Conservation (phyloP, 2,329 filamentous ascomycete genomes). For the Ophiostoma triangulosporum region DNA sequence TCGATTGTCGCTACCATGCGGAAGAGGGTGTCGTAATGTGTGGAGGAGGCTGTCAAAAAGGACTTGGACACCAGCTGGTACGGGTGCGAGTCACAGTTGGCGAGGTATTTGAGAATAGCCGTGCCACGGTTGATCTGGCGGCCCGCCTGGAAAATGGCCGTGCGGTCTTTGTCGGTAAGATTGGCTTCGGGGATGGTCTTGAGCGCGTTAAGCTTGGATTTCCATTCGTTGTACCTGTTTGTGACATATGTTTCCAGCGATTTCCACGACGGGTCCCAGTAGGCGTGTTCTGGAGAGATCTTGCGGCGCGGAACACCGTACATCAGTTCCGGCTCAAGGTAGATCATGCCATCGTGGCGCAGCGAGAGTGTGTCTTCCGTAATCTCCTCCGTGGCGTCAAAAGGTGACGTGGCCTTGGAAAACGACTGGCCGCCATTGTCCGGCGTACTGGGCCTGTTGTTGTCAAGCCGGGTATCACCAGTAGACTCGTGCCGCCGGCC, state of each 20-base stretch:
- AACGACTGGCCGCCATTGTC: neutral
- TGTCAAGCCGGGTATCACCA: neutral
- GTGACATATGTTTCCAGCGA: slow-evolving; percentile 29
- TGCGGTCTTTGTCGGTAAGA: slow-evolving; percentile 22
- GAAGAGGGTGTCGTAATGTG: slow-evolving; percentile 43
- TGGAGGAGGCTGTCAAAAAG: slow-evolving; percentile 31
- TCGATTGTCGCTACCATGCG: slow-evolving; percentile 39
- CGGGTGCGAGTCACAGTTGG: slow-evolving; percentile 37
- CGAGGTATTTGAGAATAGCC: slow-evolving; percentile 37
- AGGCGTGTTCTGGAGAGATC: slow-evolving; percentile 35
- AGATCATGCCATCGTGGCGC: slow-evolving; percentile 34
- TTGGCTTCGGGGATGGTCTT: slow-evolving; percentile 20
- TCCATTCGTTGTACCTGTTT: slow-evolving; percentile 33
- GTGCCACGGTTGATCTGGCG: slow-evolving; percentile 43
- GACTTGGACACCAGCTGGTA: slow-evolving; percentile 42
- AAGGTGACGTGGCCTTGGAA: neutral
- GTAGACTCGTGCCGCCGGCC: neutral
- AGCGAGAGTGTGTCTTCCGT: slow-evolving; percentile 31
- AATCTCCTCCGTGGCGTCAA: slow-evolving; percentile 24
- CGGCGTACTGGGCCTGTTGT: neutral
- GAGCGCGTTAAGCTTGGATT: slow-evolving; percentile 33
- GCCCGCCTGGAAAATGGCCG: slow-evolving; percentile 38
- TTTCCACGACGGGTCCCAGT: slow-evolving; percentile 43
- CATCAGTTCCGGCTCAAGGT: slow-evolving; percentile 38
- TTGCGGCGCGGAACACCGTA: slow-evolving; percentile 39